Conservation (phyloP, 2,329 filamentous ascomycete species). For the Zelopaecilomyces penicillatus region DNA sequence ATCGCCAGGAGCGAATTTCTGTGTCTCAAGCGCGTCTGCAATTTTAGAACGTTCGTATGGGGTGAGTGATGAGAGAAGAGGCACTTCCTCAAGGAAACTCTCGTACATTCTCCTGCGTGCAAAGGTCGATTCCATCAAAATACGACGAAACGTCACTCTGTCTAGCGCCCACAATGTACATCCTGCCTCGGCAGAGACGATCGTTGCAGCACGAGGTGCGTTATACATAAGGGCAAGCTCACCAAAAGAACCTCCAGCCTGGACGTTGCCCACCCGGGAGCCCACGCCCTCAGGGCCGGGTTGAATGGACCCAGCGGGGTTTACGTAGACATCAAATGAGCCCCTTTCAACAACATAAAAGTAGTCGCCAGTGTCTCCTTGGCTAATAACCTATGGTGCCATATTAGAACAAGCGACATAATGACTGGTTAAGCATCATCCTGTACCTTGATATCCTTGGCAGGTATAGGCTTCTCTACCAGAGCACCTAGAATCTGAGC, state of each 20-base stretch:
- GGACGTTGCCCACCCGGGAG: constrained; percentile 69
- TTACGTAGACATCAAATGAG: constrained; percentile 84
- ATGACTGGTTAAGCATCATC: background rate
- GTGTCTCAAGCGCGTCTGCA: constrained; percentile 87
- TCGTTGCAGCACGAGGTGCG: constrained; percentile 87
- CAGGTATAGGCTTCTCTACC: constrained; percentile 90
- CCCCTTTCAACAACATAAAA: constrained; percentile 97
- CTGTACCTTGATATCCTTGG: constrained; percentile 67
- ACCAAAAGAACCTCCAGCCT: constrained; percentile 87
- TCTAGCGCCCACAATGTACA: constrained; percentile 92
- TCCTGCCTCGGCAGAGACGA: constrained; percentile 69
- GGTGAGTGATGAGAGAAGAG: constrained; percentile 72
- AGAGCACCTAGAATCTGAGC: constrained; percentile 80
- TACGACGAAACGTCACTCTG: constrained; percentile 91
- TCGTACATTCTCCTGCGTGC: constrained; percentile 95
- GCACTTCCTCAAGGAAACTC: constrained; percentile 89
- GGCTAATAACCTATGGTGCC: constrained; percentile 70
- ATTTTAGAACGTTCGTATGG: constrained; percentile 96
- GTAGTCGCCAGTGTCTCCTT: constrained; percentile 92
- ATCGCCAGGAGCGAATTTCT: constrained; percentile 72
- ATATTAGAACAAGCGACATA: constrained; percentile 15
- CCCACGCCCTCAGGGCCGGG: constrained; percentile 77
- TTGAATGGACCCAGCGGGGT: constrained; percentile 66
- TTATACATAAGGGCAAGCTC: constrained; percentile 99
- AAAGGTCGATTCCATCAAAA: constrained; percentile 97